phyloP scores from a whole-genome alignment of 176 grass and related monocot species.

The Elaeis guineensis region DNA sequence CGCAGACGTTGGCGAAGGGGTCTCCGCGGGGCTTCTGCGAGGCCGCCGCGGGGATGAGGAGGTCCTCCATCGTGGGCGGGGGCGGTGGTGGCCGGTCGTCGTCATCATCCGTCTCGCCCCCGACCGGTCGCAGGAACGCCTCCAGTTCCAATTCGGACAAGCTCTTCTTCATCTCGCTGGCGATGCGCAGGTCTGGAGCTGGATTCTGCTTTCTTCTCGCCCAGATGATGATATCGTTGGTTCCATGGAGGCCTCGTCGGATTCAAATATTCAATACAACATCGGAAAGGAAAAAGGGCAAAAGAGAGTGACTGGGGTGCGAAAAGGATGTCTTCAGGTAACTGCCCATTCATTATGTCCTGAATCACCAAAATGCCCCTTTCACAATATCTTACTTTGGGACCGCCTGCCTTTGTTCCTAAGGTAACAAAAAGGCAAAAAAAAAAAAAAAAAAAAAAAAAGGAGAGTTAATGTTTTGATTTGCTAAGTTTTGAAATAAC shows the following conservation, averaged over 20 bases:
- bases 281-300: slow-evolving; percentile 10
- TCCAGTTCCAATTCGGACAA: slow-evolving; percentile 54
- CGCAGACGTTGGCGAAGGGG: too few relatives aligned
- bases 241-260: too few relatives aligned
- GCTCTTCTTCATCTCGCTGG: slow-evolving; percentile 64
- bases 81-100: slow-evolving; percentile 1
- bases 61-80: slow-evolving; percentile 13
- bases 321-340: too few relatives aligned
- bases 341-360: background rate
- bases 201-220: too few relatives aligned
- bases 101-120: slow-evolving; percentile 1
- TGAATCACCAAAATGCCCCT: slow-evolving; percentile 23
- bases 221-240: too few relatives aligned
- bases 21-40: too few relatives aligned
- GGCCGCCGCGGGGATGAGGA: slow-evolving; percentile 10
- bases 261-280: slow-evolving; percentile 24
- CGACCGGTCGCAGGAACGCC: slow-evolving; percentile 32
- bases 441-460: too few relatives aligned
- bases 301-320: slow-evolving; percentile 6
- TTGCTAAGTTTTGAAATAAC: too few relatives aligned
- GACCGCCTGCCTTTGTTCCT: too few relatives aligned
- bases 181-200: too few relatives aligned
- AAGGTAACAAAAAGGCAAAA: too few relatives aligned
- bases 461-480: too few relatives aligned
- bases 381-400: background rate